Evolutionary conservation across 2,329 filamentous ascomycete genomes (phyloP).

Genomic region (Ceratocystis huliohia): DNA sequence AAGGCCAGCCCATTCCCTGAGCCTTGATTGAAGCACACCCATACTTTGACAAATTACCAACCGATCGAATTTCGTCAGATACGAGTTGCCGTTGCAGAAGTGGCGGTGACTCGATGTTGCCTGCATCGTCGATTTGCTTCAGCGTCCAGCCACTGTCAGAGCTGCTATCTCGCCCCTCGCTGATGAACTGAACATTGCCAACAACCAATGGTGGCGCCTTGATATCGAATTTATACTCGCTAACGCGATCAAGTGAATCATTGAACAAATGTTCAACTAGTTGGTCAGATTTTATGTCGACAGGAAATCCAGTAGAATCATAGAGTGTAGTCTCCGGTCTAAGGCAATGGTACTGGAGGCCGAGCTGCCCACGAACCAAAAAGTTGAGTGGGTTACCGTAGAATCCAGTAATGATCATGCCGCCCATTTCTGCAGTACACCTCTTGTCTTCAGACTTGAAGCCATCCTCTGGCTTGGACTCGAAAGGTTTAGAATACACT

Average conservation of each 20-base stretch:
- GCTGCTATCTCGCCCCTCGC: conserved; percentile 66
- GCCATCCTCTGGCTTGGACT: conserved; percentile 42
- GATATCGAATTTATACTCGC: conserved; percentile 74
- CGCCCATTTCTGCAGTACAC: conserved; percentile 89
- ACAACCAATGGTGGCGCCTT: conserved; percentile 58
- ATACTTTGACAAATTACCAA: conserved; percentile 19
- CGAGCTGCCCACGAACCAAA: conserved; percentile 79
- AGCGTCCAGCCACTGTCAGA: conserved; percentile 43
- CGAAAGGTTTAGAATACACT: conserved; percentile 69
- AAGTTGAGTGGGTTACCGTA: conserved; percentile 92
- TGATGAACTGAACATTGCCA: conserved; percentile 69
- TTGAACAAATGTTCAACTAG: conserved; percentile 89
- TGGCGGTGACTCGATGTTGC: conserved; percentile 29
- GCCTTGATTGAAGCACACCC: conserved; percentile 56
- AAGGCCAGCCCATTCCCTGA: conserved; percentile 67
- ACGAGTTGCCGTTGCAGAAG: conserved; percentile 4
- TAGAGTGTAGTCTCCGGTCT: conserved; percentile 76
- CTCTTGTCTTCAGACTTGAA: conserved; percentile 40
- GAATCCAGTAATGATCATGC: conserved; percentile 96
- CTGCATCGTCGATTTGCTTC: conserved; percentile 55
- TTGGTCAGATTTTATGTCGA: conserved; percentile 65
- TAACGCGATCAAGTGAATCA: conserved; percentile 82
- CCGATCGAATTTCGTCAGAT: conserved; percentile 13
- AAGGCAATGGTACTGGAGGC: conserved; percentile 71
- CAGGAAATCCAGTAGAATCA: conserved; percentile 64